Conservation (phyloP, 1,139 yeast genomes). For the Ogataea hybrid region DNA sequence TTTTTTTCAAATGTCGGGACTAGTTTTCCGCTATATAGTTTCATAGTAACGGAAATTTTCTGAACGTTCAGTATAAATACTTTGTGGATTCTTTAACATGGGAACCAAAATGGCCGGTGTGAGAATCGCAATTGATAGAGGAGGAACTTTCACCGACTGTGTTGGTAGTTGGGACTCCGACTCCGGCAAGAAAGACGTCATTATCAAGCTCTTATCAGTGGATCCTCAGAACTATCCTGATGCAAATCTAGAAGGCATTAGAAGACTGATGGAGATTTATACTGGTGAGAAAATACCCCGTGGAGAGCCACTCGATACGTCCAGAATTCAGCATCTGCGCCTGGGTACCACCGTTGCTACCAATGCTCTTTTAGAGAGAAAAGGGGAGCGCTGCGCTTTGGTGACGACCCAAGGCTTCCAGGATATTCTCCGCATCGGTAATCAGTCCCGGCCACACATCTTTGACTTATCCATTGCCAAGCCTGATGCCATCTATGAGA, state of each 20-base stretch:
- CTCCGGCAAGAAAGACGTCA: constrained; percentile 44
- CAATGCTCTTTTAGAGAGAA: constrained; percentile 63
- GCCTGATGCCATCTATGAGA: constrained; percentile 58
- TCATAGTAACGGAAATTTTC: background rate
- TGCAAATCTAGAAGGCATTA: constrained; percentile 89
- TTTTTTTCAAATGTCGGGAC: constrained; percentile 4
- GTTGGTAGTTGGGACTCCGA: constrained; percentile 45
- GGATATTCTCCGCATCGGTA: constrained; percentile 64
- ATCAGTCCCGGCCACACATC: constrained; percentile 70
- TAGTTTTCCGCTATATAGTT: constrained; percentile 6
- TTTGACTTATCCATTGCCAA: constrained; percentile 61
- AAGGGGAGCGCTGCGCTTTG: constrained; percentile 64
- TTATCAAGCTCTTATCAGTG: constrained; percentile 66
- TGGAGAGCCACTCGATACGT: constrained; percentile 39
- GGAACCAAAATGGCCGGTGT: constrained; percentile 14
- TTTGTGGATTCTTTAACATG: background rate
- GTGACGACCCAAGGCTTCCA: constrained; percentile 65
- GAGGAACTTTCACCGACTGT: constrained; percentile 90
- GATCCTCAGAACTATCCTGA: constrained; percentile 85
- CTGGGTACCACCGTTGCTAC: constrained; percentile 87
- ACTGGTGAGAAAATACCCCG: constrained; percentile 52
- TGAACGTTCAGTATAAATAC: background rate
- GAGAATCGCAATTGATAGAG: constrained; percentile 39
- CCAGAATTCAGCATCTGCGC: constrained; percentile 54
- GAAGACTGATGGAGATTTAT: constrained; percentile 66